Percentiles rank a stretch among this genome's conserved stretches.
phyloP scores from a whole-genome alignment of 495 filamentous ascomycete species.

The Lasiosphaeria hispida region DNA sequence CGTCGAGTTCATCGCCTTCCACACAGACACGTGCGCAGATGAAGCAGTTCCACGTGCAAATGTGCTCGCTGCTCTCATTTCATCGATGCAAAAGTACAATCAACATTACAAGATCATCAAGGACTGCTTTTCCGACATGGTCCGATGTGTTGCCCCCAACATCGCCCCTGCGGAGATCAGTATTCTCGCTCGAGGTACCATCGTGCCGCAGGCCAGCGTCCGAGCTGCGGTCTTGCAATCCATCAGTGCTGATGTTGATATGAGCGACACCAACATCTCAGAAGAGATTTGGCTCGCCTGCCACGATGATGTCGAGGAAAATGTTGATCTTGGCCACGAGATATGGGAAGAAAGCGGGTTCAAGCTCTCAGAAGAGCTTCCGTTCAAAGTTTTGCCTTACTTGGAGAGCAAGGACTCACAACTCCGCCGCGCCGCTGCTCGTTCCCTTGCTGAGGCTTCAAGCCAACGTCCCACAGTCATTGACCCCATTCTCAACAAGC shows the following conservation, averaged over 20 bases:
- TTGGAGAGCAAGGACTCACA: slow-evolving; percentile 73
- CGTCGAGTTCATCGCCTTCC: slow-evolving; percentile 86
- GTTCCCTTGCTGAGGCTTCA: slow-evolving; percentile 73
- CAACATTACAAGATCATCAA: slow-evolving; percentile 94
- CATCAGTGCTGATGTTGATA: slow-evolving; percentile 84
- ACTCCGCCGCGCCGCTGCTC: slow-evolving; percentile 77
- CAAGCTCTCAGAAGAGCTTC: slow-evolving; percentile 58
- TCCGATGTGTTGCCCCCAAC: slow-evolving; percentile 72
- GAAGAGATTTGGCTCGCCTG: slow-evolving; percentile 91
- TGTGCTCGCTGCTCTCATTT: slow-evolving; percentile 65
- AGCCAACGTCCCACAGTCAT: slow-evolving; percentile 49
- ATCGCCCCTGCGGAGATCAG: slow-evolving; percentile 67
- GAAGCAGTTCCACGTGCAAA: slow-evolving; percentile 70
- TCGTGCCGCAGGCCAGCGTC: slow-evolving; percentile 75
- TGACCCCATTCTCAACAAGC: slow-evolving; percentile 53
- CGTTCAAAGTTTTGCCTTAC: slow-evolving; percentile 71
- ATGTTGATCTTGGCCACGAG: slow-evolving; percentile 72
- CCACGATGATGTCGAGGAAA: slow-evolving; percentile 88
- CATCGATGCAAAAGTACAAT: slow-evolving; percentile 81
- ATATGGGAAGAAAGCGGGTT: slow-evolving; percentile 96
- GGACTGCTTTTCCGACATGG: slow-evolving; percentile 82
- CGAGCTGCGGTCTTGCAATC: slow-evolving; percentile 86
- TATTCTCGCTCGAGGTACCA: slow-evolving; percentile 68
- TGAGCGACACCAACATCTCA: slow-evolving; percentile 79
- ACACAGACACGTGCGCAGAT: slow-evolving; percentile 71